A percentile compares a stretch with the other conserved stretches of the same genome.
Evolutionary conservation across 2,329 filamentous ascomycete genomes (phyloP).

Genomic region (Ascochyta rabiei): DNA sequence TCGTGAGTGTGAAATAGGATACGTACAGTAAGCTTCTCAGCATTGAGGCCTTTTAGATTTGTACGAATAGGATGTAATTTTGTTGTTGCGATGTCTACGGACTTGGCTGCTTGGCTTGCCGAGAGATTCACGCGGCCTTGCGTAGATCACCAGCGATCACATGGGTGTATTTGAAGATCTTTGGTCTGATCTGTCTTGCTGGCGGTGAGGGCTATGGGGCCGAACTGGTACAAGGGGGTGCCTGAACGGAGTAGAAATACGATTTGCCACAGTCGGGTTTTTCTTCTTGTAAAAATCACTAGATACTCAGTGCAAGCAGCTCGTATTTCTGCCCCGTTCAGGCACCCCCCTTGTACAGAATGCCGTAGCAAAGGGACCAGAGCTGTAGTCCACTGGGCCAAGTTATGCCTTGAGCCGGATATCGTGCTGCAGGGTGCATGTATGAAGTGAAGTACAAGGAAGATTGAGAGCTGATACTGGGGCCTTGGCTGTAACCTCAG

Average conservation of each 20-base stretch:
- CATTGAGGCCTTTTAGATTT: background rate
- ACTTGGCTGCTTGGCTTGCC: constrained; percentile 19
- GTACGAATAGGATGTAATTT: background rate
- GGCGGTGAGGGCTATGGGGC: constrained; percentile 7
- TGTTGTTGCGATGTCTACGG: constrained; percentile 1
- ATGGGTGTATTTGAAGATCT: constrained; percentile 1
- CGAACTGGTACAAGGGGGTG: too few species aligned
- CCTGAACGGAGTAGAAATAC: too few species aligned
- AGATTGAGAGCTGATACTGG: background rate
- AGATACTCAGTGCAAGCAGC: too few species aligned
- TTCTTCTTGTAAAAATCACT: too few species aligned
- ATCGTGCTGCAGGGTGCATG: background rate
- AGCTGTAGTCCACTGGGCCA: background rate
- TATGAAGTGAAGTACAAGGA: background rate
- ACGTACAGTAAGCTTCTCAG: background rate
- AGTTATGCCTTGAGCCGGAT: background rate
- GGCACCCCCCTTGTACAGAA: too few species aligned
- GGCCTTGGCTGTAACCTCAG: too few species aligned
- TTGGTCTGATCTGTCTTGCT: background rate
- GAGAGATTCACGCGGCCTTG: constrained; percentile 13
- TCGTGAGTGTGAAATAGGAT: background rate
- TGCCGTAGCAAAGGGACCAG: background rate
- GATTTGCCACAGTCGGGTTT: too few species aligned
- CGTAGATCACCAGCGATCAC: constrained; percentile 16
- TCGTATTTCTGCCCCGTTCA: too few species aligned